Base-by-base conservation (phyloP, 257 asterid species). In the Lantana camara region DNA sequence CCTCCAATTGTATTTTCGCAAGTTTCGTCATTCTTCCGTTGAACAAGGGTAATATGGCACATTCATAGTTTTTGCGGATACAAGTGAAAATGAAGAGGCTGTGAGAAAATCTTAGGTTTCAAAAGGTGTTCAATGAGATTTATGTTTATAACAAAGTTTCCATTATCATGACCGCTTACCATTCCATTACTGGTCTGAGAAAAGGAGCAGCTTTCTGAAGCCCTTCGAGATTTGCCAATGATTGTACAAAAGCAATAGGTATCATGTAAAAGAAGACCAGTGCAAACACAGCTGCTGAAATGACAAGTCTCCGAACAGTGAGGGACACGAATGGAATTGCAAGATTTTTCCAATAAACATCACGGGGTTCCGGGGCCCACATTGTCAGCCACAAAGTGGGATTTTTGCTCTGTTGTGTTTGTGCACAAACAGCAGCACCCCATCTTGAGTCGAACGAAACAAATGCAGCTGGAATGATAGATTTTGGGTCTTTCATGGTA, bases 401-500 rank as follows among this genome's bases (percentile, higher is more conserved):
- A 50, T 86, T 86, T 73, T 81, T 86, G 88, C 96, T 91, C 74
- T 94, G 99, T 60, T 83, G 95, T 67, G 99, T 90, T 67, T 94
- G 96, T 60, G 99, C 96, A 73, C 99, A 90, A 60, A 94, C 93
- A 63, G 96, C 90, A n/a, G 98, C 99, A 49, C 91, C 99, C 80
- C 97, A 86, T 79, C 96, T 82, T 5, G 98, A 83, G 46, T 84
- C 76, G 77, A 94, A 94, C 0, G 99, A 94, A 49, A 94, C 98
- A 57, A 94, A 94, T 23, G 96, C 91, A 47, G 99, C 95, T 8
- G 90, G 84, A 34, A 69, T 75, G 63, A 88, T 68, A 7, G 80
- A 71, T 71, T 90, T 85, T 13, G 95, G 77, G 74, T 90, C 95
- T 65, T 83, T 80, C 76, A 88, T 83, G 70, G 80, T 66, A 64